Base-by-base conservation (phyloP, 2,329 filamentous ascomycete genomes). In the Verticillium alfalfae region DNA sequence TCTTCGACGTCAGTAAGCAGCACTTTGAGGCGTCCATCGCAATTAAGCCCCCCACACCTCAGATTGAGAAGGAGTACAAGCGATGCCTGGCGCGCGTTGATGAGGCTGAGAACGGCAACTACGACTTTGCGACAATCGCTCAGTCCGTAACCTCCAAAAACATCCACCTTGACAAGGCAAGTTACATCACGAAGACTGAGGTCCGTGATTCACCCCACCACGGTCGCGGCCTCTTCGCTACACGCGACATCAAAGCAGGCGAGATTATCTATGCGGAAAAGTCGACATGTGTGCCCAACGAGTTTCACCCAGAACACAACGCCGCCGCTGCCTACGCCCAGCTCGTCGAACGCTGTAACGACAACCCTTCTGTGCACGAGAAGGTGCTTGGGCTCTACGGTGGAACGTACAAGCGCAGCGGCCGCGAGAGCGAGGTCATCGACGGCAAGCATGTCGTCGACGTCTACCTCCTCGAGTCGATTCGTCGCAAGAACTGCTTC, bases 241-340 rank as follows among this genome's bases (percentile, higher is more conserved):
- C 71, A 0, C 66, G 69, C 18, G 67, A 71, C 56, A 67, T 81
- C 56, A 66, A 66, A 5, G 71, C 73, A 0, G 78, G 78, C 56
- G 75, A 79, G 1, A 56, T 81, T 2, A 69, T 81, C 26, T 72
- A 80, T 16, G 73, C 71, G 39, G 79, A 80, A 63, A 79, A 78
- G 66, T 76, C 77, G 0, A 69, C 73, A 26, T 70, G 73, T 39
- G 71, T 76, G 60, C 75, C 75, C 0, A 79, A 77, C 72, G 73
- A 77, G 60, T 77, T 78, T 67, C 75, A 79, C 62, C 70, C 70
- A 22, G 65, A 73, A 12, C 71, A 73, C 31, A 70, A 78, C 39
- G 77, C 78, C 6, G 76, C 76, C 0, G 76, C 80, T 57, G 75
- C 79, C 1, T 79, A 78, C 67, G 76, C 78, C 57, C 68, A 71